phyloP scores from a whole-genome alignment of 345 rosid genomes.

The Rhizophora apiculata region DNA sequence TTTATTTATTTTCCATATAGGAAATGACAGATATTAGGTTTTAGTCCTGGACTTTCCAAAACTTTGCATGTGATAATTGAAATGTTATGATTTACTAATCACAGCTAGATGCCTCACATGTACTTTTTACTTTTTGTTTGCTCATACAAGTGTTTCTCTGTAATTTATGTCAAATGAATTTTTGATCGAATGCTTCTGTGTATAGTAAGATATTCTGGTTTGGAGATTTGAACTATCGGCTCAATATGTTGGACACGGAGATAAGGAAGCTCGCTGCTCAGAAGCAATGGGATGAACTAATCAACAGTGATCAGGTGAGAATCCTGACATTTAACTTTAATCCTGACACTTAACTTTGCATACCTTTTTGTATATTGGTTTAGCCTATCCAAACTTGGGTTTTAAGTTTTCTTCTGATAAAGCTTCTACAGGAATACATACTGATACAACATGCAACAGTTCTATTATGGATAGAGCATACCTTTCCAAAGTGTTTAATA shows the following conservation, averaged over 20 bases:
- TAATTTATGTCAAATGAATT: background rate
- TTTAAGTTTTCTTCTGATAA: background rate
- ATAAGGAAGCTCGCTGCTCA: constrained; percentile 70
- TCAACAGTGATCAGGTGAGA: constrained; percentile 65
- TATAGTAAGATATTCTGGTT: constrained; percentile 95
- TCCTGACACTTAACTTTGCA: constrained; percentile 11
- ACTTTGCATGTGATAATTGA: background rate
- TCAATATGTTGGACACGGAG: constrained; percentile 66
- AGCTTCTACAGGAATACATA: too few species aligned
- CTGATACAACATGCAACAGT: too few species aligned
- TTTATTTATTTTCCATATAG: background rate
- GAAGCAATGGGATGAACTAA: constrained; percentile 76
- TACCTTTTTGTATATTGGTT: background rate
- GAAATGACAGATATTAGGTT: background rate
- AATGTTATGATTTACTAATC: background rate
- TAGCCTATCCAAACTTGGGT: background rate
- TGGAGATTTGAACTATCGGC: constrained; percentile 94
- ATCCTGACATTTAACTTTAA: constrained; percentile 9
- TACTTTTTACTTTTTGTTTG: background rate
- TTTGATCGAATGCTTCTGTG: constrained; percentile 14
- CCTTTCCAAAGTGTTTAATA: too few species aligned
- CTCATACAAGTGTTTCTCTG: background rate
- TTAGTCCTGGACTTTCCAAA: background rate
- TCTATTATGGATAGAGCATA: too few species aligned
- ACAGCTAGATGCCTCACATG: background rate